These are phyloP conservation scores for Leccinum fibrillosum DNA, from an alignment of 768 basidiomycete species.

Conservation along the genomic window DNA sequence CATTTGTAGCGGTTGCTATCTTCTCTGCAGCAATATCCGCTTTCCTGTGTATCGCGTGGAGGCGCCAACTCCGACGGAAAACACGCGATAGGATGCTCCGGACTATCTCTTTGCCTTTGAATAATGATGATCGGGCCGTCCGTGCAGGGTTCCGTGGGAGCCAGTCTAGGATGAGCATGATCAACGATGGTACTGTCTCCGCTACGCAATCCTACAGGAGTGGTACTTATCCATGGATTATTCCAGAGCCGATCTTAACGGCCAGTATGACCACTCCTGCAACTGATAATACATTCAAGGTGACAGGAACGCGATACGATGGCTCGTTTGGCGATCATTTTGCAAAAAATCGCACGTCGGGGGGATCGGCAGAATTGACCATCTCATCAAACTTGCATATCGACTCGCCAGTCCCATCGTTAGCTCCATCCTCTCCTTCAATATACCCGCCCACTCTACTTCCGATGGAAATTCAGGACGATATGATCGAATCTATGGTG, in stretches of 20 bases:
- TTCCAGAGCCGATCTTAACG: background rate
- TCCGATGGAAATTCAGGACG: conserved; percentile 19
- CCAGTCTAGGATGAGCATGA: conserved; percentile 21
- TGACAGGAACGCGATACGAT: background rate
- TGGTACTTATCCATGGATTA: background rate
- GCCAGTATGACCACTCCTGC: background rate
- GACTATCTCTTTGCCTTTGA: conserved; percentile 33
- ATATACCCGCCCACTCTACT: conserved; percentile 47
- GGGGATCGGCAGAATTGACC: conserved; percentile 13
- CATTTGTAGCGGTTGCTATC: conserved; percentile 69
- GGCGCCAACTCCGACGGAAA: conserved; percentile 39
- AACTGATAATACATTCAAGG: background rate
- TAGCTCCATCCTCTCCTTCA: conserved; percentile 47
- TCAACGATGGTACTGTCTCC: conserved; percentile 14
- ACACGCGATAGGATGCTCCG: conserved; percentile 36
- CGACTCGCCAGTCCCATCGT: conserved; percentile 20
- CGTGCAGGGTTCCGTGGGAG: conserved; percentile 35
- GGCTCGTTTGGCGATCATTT: background rate
- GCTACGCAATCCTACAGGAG: conserved; percentile 1
- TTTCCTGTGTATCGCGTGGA: conserved; percentile 36
- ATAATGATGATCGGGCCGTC: conserved; percentile 11
- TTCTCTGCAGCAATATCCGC: conserved; percentile 44
- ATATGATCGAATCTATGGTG: conserved; percentile 17
- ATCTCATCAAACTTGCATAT: conserved; percentile 21
- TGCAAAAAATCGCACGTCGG: conserved; percentile 11